Percentiles rank a stretch among this genome's conserved stretches.
phyloP scores from a whole-genome alignment of 306 rosid species.

The Cajanus cajan region DNA sequence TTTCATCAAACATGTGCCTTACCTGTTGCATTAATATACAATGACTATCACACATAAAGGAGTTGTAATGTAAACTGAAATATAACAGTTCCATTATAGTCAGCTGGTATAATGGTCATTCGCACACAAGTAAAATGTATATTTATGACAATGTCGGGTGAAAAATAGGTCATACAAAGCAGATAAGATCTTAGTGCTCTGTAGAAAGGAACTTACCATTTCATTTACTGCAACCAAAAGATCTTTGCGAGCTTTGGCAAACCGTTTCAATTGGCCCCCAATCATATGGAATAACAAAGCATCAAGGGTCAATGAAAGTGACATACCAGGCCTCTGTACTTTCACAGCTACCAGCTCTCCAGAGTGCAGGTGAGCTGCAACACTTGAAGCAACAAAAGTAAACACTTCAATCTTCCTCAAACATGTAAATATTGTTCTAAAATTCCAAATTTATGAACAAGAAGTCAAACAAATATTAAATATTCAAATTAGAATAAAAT shows the following conservation, averaged over 20 bases:
- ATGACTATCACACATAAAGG: constrained; percentile 2
- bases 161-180: constrained; percentile 27
- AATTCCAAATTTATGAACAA: constrained; percentile 17
- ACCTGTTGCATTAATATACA: constrained; percentile 61
- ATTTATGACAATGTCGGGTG: background rate
- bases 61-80: constrained; percentile 29
- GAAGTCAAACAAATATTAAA: background rate
- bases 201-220: constrained; percentile 59
- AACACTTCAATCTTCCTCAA: constrained; percentile 49
- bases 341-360: constrained; percentile 98
- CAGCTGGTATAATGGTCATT: background rate
- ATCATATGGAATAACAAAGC: constrained; percentile 95
- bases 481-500: constrained; percentile 4
- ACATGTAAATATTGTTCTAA: constrained; percentile 22
- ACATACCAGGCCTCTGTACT: constrained; percentile 98
- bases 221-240: constrained; percentile 94
- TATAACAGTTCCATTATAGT: constrained; percentile 11
- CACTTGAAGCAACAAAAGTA: constrained; percentile 73
- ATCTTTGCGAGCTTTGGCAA: constrained; percentile 90
- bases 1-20: constrained; percentile 99
- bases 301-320: constrained; percentile 89
- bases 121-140: background rate
- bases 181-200: background rate
- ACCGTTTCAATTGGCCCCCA: constrained; percentile 87
- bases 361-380: constrained; percentile 96